Evolutionary conservation across 2,329 filamentous ascomycete genomes (phyloP), one percentile per base, ranked within the genome.

Genomic region (Geosmithia flava): DNA sequence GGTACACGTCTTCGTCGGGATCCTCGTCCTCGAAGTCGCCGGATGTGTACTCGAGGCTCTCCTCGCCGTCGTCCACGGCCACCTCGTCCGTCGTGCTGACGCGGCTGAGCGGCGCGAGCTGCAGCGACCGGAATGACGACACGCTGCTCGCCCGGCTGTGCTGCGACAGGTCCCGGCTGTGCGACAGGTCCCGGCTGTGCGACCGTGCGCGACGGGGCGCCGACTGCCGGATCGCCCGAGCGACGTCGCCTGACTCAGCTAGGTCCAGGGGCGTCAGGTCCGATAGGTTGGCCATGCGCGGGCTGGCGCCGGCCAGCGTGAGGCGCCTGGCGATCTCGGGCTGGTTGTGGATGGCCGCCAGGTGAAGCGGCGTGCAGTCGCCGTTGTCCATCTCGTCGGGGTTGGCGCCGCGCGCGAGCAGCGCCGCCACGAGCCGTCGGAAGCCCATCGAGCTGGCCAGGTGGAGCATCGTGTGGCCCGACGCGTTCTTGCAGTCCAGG

Each of bases 401-500:
- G 57, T 85, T 83, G 19, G 86, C 87, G n/a, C 87, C 85, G 53
- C 86, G 77, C 10, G 82, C 84, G 19, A 94, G 69, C 23, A 94
- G 72, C 29, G 82, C 86, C 13, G 85, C 85, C 46, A 85, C 85
- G 53, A 94, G 83, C 44, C 85, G 78, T 53, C 82, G 77, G 54
- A 88, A 76, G 6, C 87, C 87, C 13, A 90, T 68, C 8, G 84
- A 84, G 55, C 81, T 86, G 2, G 85, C 86, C 52, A 90, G 70
- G 57, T 93, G 87, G 52, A 94, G 74, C 74, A 94, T 83, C 1
- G 85, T 88, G 58, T 91, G 85, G 1, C 87, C 87, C 13, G 80
- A 85, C 1, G 76, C 66, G 53, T 68, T 66, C 55, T 74, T 75
- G 46, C 83, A 68, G 58, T 93, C 85, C 52, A 86, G 78, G 23